These are phyloP conservation scores for Alternaria incomplexa DNA, from an alignment of 2,329 filamentous ascomycete species.

Conservation along the genomic window DNA sequence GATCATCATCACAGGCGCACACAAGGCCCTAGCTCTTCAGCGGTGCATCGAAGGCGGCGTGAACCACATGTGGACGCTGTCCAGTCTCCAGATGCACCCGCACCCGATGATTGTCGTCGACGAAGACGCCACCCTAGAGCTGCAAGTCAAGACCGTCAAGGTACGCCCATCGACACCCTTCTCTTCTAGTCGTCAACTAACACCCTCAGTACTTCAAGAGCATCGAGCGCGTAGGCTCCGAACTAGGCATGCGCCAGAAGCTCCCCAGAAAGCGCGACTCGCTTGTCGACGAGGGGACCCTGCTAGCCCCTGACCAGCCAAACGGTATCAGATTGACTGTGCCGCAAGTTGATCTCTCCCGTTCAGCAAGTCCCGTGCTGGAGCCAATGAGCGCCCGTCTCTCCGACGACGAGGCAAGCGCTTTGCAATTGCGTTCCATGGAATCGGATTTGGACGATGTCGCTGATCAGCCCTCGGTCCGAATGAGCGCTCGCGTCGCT, in stretches of 20 bases:
- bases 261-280: constrained; percentile 49
- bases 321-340: constrained; percentile 36
- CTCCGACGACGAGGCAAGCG: constrained; percentile 29
- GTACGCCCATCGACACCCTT: constrained; percentile 18
- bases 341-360: constrained; percentile 38
- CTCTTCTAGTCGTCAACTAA: constrained; percentile 6
- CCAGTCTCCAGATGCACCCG: constrained; percentile 78
- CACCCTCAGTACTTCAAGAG: constrained; percentile 54
- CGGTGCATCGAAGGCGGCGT: constrained; percentile 81
- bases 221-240: constrained; percentile 55
- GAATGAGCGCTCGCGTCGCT: constrained; percentile 42
- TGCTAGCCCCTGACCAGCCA: constrained; percentile 25
- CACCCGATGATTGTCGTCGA: constrained; percentile 85
- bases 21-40: constrained; percentile 80
- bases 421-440: constrained; percentile 20
- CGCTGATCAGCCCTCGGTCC: constrained; percentile 38
- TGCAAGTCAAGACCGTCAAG: constrained; percentile 54
- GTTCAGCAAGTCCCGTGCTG: constrained; percentile 40
- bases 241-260: constrained; percentile 54
- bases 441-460: constrained; percentile 33
- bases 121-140: constrained; percentile 67
- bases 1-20: constrained; percentile 79
- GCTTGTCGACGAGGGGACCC: constrained; percentile 34
- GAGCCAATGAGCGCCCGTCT: constrained; percentile 46
- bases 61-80: constrained; percentile 92